Base-by-base conservation (phyloP, 345 rosid genomes). In the Conringia planisiliqua region DNA sequence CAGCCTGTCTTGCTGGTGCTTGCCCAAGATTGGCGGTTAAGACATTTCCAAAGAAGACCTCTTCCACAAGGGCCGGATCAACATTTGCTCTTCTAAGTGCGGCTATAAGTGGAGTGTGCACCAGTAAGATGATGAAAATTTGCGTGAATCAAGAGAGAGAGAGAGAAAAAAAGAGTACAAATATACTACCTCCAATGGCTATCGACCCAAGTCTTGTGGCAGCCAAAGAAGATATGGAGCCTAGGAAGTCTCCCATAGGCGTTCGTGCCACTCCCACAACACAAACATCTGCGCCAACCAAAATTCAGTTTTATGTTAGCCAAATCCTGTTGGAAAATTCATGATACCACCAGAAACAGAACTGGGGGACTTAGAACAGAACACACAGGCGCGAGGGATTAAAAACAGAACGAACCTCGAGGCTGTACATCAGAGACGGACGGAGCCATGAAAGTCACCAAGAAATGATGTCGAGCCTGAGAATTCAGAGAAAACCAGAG, bases 1-100 rank as follows among this genome's bases (percentile, higher is more conserved):
- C 94, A 64, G 98, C 99, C 80, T 95, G 99, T 75, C 98, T 89
- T 67, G 99, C 98, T 38, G 98, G 98, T 80, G 99, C 98, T 82
- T 92, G 99, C 17, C 98, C 99, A 68, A 95, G 85, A 86, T 95
- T 92, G 62, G 97, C 98, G 61, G 87, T 87, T 50, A 90, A 88
- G 70, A 95, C 99, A 82, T 95, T 95, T 39, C 98, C 99, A 32
- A 95, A 87, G 86, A 87, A 84, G 18, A 95, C 97, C 81, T 92
- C 99, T 85, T 95, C 91, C 57, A 95, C 98, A 64, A 90, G 92
- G 10, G 88, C 79, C 27, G 97, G 93, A 73, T 89, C 93, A 69
- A 95, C 79, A 59, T 81, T 85, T 76, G 97, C 97, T 82, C 93
- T 86, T 71, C 50, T 82, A 71, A 95, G 97, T 70, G 99, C 94